Base-by-base conservation (phyloP, 2,329 filamentous ascomycete genomes). In the Sphaceloma murrayae region DNA sequence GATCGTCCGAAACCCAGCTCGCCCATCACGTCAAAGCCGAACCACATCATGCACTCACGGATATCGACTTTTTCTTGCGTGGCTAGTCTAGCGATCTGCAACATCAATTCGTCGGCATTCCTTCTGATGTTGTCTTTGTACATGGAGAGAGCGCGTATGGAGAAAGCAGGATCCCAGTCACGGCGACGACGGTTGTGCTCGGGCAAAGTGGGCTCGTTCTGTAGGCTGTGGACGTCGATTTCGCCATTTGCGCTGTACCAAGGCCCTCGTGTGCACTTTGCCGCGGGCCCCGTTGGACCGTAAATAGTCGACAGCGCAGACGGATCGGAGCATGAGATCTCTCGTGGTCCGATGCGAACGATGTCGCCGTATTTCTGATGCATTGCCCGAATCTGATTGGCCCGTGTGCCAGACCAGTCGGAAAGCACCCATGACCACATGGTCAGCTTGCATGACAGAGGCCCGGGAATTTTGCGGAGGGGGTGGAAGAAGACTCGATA, bases 141-240 rank as follows among this genome's bases (percentile, higher is more conserved):
- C 3, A 61, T 62, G 2, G 64, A 57, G 16, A 69, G 46, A 4
- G 62, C 58, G 43, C 59, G 62, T 46, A 64, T 60, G 45, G 59
- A 62, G 50, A 69, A 68, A 1, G 59, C 66, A 7, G 54, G 50
- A 40, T 58, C 61, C 66, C 66, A 70, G 18, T 65, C 53, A 8
- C 61, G 54, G 6, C 66, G 56, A 17, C 66, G 56, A 6, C 55
- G 52, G 46, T 66, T 62, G 53, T 68, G 66, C 17, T 38, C 34
- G 13, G 34, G 18, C 17, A 38, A 8, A 21, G 34, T 38, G 9
- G 34, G 34, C 34, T 38, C 34, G 13, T 38, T 38, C 34, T 38
- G 34, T 4, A 38, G 34, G 26, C 34, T 38, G 19, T 38, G 34
- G 6, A 38, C 16, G 16, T 38, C 3, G 13, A 57, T 50, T 45